Base-by-base conservation (phyloP, 352 stramenopile genomes). In the Lagenidium sp. region DNA sequence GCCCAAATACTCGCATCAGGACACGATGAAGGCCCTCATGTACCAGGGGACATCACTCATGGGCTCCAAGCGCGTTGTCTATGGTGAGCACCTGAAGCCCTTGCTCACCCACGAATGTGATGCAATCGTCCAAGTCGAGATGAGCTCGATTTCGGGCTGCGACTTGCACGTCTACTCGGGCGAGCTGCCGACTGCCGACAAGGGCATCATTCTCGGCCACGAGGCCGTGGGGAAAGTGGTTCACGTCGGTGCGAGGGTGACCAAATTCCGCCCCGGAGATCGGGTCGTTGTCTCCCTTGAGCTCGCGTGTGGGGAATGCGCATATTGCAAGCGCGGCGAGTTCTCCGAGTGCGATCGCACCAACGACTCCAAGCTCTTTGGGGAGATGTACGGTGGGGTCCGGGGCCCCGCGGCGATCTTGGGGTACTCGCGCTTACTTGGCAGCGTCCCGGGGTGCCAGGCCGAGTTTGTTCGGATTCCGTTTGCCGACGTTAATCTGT, bases 381-480 rank as follows among this genome's bases (percentile, higher is more conserved):
- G 36, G 11, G 47, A 71, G 12, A 55, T 69, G 47, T 75, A 66
- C 28, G 63, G 63, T 7, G 59, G 63, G n/a, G 2, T 11, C 4
- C 59, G 51, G 16, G 59, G 50, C 3, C 37, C 59, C 13, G 56
- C 55, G 2, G 63, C 63, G 15, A 55, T 78, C 23, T 59, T 81
- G 18, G 68, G 68, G 5, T 70, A 60, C 47, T 59, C 50, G 0
- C 43, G 46, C 0, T 38, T 68, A 20, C 18, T 70, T n/a, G 63
- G 60, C 26, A 57, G 57, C 23, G 38, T 78, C 3, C 65, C 65
- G 12, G 68, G 68, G n/a, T 71, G 47, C 11, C 68, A 81, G 41
- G 68, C 68, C 8, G 65, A 81, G 44, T 78, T 50, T 24, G 50
- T 81, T 38, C 59, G 64, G n/a, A 63, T 81, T 32, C 68, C 68